Base-by-base conservation (phyloP, 2,329 filamentous ascomycete genomes). In the Didymella sp. region DNA sequence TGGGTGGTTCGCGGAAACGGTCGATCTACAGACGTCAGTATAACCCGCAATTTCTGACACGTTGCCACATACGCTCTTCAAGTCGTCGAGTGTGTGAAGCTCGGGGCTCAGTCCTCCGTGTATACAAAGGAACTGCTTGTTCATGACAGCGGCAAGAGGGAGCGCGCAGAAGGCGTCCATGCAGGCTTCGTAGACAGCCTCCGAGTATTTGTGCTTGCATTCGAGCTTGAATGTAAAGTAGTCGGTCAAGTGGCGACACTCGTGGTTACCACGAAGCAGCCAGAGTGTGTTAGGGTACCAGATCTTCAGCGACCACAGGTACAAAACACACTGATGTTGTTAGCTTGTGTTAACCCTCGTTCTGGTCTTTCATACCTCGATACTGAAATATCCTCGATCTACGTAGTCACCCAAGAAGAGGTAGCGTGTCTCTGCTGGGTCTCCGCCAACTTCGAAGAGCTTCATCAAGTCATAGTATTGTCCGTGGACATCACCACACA, bases 391-490 rank as follows among this genome's bases (percentile, higher is more conserved):
- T 51, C 95, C 95, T 77, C 95, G 87, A 77, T 99, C 95, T 64
- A 99, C 95, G 75, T 99, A 99, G 79, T 99, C 95, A 60, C 95
- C 95, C 63, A 99, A 82, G 80, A 99, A 99, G 58, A 99, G 86
- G 79, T 99, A 99, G 73, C 95, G 84, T 27, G 95, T 99, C 80
- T 99, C 95, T 51, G 94, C 87, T 37, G 95, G 95, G 77, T 99
- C 95, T 63, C 95, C 95, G 66, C 95, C 95, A 48, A 99, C 95
- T 79, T 99, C 95, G 73, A 99, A 99, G 30, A 99, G 85, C 83
- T 99, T 99, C 95, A 99, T 99, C 74, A 99, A 80, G 78, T 99
- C 95, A 78, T 96, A 99, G 81, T 98, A 99, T 80, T 99, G 95
- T 67, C 95, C 95, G 78, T 99, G 95, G 51, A 99, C 93, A 73